Evolutionary conservation across 1,284 basidiomycete genomes (phyloP).

Genomic region (Sporisorium iseilematis-ciliati): DNA sequence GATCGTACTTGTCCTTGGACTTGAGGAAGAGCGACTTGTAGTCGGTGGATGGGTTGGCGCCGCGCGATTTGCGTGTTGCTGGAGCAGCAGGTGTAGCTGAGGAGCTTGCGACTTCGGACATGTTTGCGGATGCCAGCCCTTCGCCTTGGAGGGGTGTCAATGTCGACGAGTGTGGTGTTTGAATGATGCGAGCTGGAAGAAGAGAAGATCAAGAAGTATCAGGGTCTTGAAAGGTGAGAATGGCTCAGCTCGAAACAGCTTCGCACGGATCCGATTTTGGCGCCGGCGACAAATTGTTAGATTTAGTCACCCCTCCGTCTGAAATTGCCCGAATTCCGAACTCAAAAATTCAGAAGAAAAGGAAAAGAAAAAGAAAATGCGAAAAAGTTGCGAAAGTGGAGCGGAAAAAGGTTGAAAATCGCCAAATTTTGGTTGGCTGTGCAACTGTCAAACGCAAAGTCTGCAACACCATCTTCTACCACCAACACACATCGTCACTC

Average conservation of each 20-base stretch:
- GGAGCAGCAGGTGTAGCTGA: constrained; percentile 9
- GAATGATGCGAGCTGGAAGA: constrained; percentile 1
- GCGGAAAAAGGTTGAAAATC: constrained; percentile 21
- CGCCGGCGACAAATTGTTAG: no score
- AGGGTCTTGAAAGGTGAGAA: constrained; percentile 1
- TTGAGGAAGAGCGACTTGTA: constrained; percentile 55
- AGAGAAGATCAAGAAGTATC: constrained; percentile 6
- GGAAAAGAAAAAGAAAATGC: constrained; percentile 2
- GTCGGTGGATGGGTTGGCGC: constrained; percentile 49
- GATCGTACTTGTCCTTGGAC: constrained; percentile 57
- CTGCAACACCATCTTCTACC: background rate
- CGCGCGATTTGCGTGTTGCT: constrained; percentile 25
- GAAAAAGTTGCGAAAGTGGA: constrained; percentile 13
- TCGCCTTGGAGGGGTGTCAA: no score
- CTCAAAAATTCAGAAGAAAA: background rate
- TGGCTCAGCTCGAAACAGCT: constrained; percentile 1
- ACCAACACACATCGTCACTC: background rate
- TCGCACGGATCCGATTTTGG: constrained; percentile 28
- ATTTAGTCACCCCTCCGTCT: background rate
- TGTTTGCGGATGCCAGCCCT: constrained; percentile 5
- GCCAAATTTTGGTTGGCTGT: constrained; percentile 17
- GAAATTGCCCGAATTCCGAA: constrained; percentile 8
- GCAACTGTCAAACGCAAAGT: background rate
- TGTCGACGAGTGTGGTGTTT: background rate
- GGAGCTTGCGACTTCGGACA: constrained; percentile 32